Conservation (phyloP, 1,284 basidiomycete species). For the Cryptococcus maquisensis region DNA sequence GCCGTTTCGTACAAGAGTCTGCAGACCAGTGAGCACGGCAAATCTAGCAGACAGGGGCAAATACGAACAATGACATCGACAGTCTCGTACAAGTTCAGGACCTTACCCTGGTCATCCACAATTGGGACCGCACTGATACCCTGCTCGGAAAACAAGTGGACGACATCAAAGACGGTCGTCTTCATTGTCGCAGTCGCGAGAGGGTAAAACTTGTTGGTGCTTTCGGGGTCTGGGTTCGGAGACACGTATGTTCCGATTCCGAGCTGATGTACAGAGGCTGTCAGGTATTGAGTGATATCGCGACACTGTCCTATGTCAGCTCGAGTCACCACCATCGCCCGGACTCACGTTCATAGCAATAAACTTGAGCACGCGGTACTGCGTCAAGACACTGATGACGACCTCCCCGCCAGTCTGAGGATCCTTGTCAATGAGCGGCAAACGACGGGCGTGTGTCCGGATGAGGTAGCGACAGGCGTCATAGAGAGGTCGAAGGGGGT, state of each 20-base stretch:
- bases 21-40: constrained; percentile 6
- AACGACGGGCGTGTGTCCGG: constrained; percentile 88
- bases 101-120: constrained; percentile 85
- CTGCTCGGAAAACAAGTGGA: constrained; percentile 95
- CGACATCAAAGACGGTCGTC: constrained; percentile 95
- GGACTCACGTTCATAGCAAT: constrained; percentile 91
- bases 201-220: constrained; percentile 70
- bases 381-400: constrained; percentile 92
- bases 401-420: constrained; percentile 92
- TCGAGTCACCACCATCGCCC: background rate
- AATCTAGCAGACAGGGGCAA: background rate
- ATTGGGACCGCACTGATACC: constrained; percentile 97
- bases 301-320: constrained; percentile 28
- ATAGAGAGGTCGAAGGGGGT: constrained; percentile 81
- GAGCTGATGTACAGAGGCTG: constrained; percentile 66
- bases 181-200: constrained; percentile 87
- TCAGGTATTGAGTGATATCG: constrained; percentile 48
- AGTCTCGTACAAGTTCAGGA: constrained; percentile 96
- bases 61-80: constrained; percentile 93
- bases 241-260: constrained; percentile 90
- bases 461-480: constrained; percentile 89
- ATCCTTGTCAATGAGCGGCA: constrained; percentile 91
- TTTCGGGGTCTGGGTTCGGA: constrained; percentile 11
- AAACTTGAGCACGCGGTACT: constrained; percentile 97
- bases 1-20: constrained; percentile 92